phyloP scores from a whole-genome alignment of 2,329 filamentous ascomycete species.

The Zymoseptoria crescenta region DNA sequence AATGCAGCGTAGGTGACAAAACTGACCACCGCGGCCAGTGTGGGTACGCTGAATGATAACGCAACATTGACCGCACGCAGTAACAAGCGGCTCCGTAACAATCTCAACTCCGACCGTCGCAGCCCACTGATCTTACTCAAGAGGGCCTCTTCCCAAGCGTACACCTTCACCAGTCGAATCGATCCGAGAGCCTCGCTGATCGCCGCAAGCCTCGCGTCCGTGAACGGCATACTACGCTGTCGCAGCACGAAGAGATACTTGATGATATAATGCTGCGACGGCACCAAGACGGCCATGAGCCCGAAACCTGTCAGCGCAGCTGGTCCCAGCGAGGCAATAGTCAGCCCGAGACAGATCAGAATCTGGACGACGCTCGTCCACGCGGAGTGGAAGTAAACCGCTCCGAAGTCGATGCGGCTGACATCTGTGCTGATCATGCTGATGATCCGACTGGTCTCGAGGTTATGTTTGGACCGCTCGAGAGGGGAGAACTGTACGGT shows the following conservation, averaged over 20 bases:
- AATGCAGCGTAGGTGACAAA: constrained; percentile 4
- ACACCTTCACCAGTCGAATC: neutral
- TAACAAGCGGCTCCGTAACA: neutral
- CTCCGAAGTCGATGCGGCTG: constrained; percentile 4
- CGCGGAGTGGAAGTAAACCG: neutral
- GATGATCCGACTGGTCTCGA: neutral
- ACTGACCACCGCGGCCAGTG: neutral
- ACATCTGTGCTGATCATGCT: constrained; percentile 4
- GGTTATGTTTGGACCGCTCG: neutral
- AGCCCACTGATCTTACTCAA: neutral
- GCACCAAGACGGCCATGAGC: constrained; percentile 3
- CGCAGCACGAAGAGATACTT: constrained; percentile 4
- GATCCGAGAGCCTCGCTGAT: neutral
- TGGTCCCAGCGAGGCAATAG: constrained; percentile 1
- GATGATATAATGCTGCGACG: neutral
- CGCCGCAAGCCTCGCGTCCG: neutral
- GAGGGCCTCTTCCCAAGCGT: neutral
- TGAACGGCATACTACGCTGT: neutral
- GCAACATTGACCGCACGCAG: neutral
- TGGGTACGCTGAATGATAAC: neutral
- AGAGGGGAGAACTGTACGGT: neutral
- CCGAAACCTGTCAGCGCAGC: neutral
- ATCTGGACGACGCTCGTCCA: constrained; percentile 3
- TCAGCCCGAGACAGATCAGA: constrained; percentile 3
- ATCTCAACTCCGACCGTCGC: neutral